A percentile compares a stretch with the other conserved stretches of the same genome.
Evolutionary conservation across 2,329 filamentous ascomycete species (phyloP).

Genomic region (Stenocarpella maydis): DNA sequence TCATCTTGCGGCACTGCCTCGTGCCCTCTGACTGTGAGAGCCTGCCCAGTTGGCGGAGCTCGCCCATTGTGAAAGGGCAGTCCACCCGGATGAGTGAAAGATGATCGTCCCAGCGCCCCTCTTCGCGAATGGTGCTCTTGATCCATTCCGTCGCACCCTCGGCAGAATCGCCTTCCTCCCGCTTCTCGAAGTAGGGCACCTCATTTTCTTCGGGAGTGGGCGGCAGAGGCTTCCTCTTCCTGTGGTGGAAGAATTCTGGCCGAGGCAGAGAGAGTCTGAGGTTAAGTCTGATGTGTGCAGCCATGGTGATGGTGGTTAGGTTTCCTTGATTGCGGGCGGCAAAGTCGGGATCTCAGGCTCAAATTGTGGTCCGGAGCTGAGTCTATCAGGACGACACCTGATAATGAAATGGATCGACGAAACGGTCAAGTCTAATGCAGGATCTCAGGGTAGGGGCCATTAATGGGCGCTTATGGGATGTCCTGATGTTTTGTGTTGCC

Average conservation of each 20-base stretch:
- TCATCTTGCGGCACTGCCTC: slow-evolving; percentile 36
- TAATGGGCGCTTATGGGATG: not conserved
- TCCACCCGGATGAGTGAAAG: slow-evolving; percentile 35
- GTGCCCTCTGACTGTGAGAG: slow-evolving; percentile 35
- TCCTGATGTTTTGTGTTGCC: not conserved
- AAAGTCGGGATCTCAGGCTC: not conserved
- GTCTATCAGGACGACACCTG: not conserved
- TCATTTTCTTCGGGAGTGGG: slow-evolving; percentile 22
- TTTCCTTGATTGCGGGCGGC: not conserved
- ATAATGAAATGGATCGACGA: not conserved
- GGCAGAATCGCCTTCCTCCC: not conserved
- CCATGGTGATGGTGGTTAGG: not conserved
- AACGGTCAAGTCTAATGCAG: not conserved
- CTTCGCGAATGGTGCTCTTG: slow-evolving; percentile 32
- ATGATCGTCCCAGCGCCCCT: slow-evolving; percentile 36
- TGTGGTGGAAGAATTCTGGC: slow-evolving; percentile 19
- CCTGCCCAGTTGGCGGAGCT: slow-evolving; percentile 38
- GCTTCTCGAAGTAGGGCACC: not conserved
- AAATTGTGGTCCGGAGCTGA: not conserved
- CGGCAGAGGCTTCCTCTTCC: slow-evolving; percentile 4
- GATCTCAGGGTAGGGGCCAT: not conserved
- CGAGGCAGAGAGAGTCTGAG: slow-evolving; percentile 24
- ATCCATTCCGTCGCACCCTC: slow-evolving; percentile 38
- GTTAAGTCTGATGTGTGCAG: not conserved
- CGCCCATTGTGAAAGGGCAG: slow-evolving; percentile 37